Evolutionary conservation across 345 rosid genomes (phyloP).

Genomic region (Syzygium oleosum): DNA sequence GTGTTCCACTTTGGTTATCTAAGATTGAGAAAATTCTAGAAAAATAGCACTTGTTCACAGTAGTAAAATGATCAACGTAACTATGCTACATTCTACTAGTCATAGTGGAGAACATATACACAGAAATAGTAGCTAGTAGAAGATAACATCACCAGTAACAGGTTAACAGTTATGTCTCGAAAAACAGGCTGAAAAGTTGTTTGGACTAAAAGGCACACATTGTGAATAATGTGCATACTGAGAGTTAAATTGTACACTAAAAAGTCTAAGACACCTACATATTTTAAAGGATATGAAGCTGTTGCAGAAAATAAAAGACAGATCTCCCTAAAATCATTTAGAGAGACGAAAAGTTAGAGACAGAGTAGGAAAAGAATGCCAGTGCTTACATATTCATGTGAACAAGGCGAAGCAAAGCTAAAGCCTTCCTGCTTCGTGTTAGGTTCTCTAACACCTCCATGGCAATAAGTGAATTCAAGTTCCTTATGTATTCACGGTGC

Average conservation of each 20-base stretch:
- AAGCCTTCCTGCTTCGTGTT: constrained; percentile 32
- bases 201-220: not conserved
- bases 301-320: not conserved
- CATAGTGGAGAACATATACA: not conserved
- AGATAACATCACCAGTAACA: not conserved
- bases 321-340: not conserved
- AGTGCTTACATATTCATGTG: constrained; percentile 38
- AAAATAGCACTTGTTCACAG: not conserved
- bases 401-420: constrained; percentile 38
- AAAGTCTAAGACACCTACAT: not conserved
- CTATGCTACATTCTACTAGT: not conserved
- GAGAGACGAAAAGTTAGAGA: not conserved
- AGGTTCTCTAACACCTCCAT: constrained; percentile 38
- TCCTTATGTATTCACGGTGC: constrained; percentile 20
- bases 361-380: not conserved
- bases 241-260: not conserved
- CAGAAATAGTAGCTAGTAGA: not conserved
- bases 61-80: not conserved
- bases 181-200: not conserved
- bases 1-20: not conserved
- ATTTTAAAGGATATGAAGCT: not conserved
- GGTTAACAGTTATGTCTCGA: not conserved
- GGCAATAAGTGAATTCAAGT: constrained; percentile 26
- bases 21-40: not conserved
- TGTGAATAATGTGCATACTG: not conserved